Evolutionary conservation across 1,139 yeast species (phyloP), one percentile per base, ranked within the genome.

Genomic region (Blastobotrys capitulatus): DNA sequence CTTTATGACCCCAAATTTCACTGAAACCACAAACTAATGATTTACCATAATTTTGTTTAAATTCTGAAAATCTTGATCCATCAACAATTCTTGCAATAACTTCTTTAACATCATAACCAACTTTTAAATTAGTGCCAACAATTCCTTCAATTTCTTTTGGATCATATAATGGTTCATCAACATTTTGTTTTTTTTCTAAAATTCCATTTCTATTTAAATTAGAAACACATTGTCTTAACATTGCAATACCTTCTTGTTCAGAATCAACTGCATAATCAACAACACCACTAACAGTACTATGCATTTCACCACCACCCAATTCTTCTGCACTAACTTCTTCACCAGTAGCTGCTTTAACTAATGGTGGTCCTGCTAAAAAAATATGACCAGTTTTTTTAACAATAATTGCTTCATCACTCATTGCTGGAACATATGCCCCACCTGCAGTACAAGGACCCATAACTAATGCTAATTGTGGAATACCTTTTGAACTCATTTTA

Each of bases 381-480:
- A 66, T 65, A 46, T 66, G 69, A 36, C 69, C 70, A 8, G 63
- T 61, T 6, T 67, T 67, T 47, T 58, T 58, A 49, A 66, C 70
- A 38, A 66, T 65, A 48, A 66, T 64, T 26, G 68, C 60, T 53
- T 66, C 69, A 49, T 65, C 69, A 19, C 66, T 61, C 68, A 66
- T 64, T 20, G 69, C 70, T 8, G 70, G 70, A 7, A 66, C 69
- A 50, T 66, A 66, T 38, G 70, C 70, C 7, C 70, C 70, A 15
- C 70, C 70, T n/a, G 70, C 70, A 15, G 70, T 66, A 39, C 69
- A 66, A n/a, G 69, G 69, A 4, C 70, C 70, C 46, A 66, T 54
- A 6, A 66, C 69, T 34, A 66, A 54, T 10, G 70, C 63, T 46
- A 66, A 54, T 52, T 65, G 68, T 3, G 69, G 68, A 34, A 65